phyloP scores from a whole-genome alignment of 169 alveolate species.

The Plasmodium gaboni region DNA sequence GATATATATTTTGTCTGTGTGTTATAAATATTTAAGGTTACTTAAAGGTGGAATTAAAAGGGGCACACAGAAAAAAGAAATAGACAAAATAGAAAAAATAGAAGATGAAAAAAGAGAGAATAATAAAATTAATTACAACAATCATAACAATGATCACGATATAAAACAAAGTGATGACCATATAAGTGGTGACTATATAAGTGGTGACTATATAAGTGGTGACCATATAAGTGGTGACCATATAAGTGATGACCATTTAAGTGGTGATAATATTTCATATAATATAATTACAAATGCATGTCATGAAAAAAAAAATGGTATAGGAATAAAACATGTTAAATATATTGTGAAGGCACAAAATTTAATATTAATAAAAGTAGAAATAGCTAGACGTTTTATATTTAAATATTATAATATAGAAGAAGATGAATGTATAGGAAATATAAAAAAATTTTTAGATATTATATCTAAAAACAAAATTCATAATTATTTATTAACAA shows the following conservation, averaged over 20 bases:
- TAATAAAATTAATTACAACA: too few relatives aligned
- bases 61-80: not conserved
- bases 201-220: too few relatives aligned
- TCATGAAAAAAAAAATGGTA: not conserved
- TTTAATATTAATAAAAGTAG: constrained; percentile 25
- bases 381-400: constrained; percentile 18
- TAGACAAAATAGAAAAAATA: not conserved
- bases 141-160: too few relatives aligned
- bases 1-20: constrained; percentile 36
- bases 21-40: constrained; percentile 37
- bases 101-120: not conserved
- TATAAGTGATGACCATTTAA: not conserved
- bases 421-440: constrained; percentile 25
- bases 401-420: constrained; percentile 19
- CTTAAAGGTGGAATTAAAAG: not conserved
- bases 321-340: constrained; percentile 1
- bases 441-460: constrained; percentile 27
- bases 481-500: constrained; percentile 13
- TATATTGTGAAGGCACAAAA: constrained; percentile 38
- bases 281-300: not conserved
- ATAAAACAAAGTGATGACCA: too few relatives aligned
- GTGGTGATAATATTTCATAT: too few relatives aligned
- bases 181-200: too few relatives aligned
- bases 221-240: not conserved
- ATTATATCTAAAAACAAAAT: constrained; percentile 26